Evolutionary conservation across 495 filamentous ascomycete genomes (phyloP).

Genomic region (Xylaria acuta): DNA sequence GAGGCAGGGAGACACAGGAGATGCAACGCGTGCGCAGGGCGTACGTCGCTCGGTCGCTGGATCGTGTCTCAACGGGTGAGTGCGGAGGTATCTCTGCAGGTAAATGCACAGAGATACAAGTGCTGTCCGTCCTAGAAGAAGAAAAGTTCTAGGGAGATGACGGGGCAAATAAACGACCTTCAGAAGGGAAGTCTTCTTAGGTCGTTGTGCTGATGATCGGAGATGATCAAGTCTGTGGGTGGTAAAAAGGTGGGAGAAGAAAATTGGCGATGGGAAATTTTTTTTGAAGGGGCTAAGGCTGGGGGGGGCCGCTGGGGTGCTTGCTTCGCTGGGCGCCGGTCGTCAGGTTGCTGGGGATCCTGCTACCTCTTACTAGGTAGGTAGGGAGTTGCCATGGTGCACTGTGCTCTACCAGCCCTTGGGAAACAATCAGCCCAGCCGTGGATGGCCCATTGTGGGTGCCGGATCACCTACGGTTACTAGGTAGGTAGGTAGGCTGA

Average conservation of each 20-base stretch:
- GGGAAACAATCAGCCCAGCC: neutral
- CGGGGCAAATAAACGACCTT: slow-evolving; percentile 39
- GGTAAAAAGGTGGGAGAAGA: slow-evolving; percentile 40
- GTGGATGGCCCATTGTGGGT: neutral
- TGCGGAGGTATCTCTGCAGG: slow-evolving; percentile 48
- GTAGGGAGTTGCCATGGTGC: neutral
- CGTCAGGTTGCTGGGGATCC: neutral
- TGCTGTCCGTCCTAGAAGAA: slow-evolving; percentile 37
- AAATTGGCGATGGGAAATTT: slow-evolving; percentile 44
- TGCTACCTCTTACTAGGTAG: neutral
- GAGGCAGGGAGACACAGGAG: slow-evolving; percentile 21
- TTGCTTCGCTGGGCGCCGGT: slow-evolving; percentile 21
- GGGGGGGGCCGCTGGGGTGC: slow-evolving; percentile 30
- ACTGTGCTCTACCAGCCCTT: neutral
- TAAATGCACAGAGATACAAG: slow-evolving; percentile 42
- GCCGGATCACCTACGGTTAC: neutral
- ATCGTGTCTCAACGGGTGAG: slow-evolving; percentile 36
- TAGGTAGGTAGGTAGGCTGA: too few species aligned
- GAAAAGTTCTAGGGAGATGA: slow-evolving; percentile 35
- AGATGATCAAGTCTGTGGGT: slow-evolving; percentile 32
- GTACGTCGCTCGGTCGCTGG: slow-evolving; percentile 22
- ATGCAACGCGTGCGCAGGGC: slow-evolving; percentile 34
- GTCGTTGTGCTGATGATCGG: slow-evolving; percentile 47
- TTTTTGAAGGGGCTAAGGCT: slow-evolving; percentile 40
- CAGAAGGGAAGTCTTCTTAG: slow-evolving; percentile 37